A percentile compares a stretch with the other conserved stretches of the same genome.
Conservation (phyloP, 768 basidiomycete species). For the Boletus pseudopeckii region DNA sequence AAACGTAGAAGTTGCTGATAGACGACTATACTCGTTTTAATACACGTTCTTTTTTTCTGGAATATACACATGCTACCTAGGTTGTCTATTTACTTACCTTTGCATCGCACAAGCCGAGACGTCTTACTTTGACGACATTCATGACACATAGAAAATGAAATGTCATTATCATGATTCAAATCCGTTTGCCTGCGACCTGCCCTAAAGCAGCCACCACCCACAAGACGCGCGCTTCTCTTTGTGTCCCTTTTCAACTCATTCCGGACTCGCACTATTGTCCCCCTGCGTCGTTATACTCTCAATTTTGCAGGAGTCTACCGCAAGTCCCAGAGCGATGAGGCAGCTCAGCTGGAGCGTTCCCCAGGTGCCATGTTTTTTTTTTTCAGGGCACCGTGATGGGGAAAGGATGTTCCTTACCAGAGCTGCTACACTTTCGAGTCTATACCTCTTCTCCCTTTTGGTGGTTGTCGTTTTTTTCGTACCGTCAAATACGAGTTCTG, state of each 20-base stretch:
- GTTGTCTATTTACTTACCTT: not conserved
- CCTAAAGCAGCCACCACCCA: conserved; percentile 11
- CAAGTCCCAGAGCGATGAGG: conserved; percentile 31
- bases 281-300: conserved; percentile 22
- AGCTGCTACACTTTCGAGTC: conserved; percentile 21
- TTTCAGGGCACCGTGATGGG: not conserved
- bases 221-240: not conserved
- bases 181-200: conserved; percentile 4
- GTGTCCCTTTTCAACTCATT: conserved; percentile 24
- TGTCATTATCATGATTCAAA: not conserved
- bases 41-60: conserved; percentile 19
- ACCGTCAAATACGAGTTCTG: too few relatives aligned
- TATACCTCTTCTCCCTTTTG: not conserved
- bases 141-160: conserved; percentile 2
- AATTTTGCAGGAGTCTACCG: conserved; percentile 35
- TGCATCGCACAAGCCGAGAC: not conserved
- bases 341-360: conserved; percentile 30
- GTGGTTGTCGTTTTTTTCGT: not conserved
- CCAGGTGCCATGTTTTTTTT: not conserved
- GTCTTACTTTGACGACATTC: not conserved
- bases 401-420: conserved; percentile 34
- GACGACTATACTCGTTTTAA: conserved; percentile 19
- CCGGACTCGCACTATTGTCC: conserved; percentile 38
- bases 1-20: not conserved
- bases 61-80: conserved; percentile 6